Percentiles rank a stretch among this genome's conserved stretches.
These are phyloP conservation scores for Trapa incisa DNA, from an alignment of 345 rosid genomes.

Conservation along the genomic window DNA sequence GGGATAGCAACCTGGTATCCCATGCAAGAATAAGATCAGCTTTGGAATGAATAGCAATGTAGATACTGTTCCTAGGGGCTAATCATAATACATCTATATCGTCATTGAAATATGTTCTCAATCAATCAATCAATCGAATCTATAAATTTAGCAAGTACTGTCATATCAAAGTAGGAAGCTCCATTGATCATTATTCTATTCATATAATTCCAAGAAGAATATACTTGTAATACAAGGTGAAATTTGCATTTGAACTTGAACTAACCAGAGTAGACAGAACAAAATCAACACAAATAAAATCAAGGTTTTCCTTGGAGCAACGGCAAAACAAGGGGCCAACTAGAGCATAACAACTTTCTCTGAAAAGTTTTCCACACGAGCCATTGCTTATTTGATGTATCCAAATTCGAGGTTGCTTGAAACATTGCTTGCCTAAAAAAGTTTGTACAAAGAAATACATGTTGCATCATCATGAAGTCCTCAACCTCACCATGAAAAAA, in stretches of 20 bases:
- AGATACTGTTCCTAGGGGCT: neutral
- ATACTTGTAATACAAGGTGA: too few species aligned
- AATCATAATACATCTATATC: neutral
- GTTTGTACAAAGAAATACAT: neutral
- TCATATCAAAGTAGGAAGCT: too few species aligned
- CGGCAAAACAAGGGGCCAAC: neutral
- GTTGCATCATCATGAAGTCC: neutral
- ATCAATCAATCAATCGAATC: too few species aligned
- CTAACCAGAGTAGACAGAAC: neutral
- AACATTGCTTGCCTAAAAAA: neutral
- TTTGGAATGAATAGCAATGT: neutral
- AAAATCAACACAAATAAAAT: neutral
- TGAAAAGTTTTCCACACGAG: neutral
- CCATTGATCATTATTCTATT: too few species aligned
- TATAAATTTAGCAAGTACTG: too few species aligned
- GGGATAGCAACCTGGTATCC: conserved; percentile 83
- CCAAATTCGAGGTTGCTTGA: neutral
- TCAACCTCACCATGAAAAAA: neutral
- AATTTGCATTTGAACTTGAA: neutral
- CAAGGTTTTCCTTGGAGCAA: neutral
- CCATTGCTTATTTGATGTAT: neutral
- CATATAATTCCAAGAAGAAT: too few species aligned
- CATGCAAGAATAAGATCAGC: conserved; percentile 1
- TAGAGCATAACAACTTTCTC: neutral
- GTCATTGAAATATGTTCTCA: neutral